A percentile compares a stretch with the other conserved stretches of the same genome.
Evolutionary conservation across 805 yeast species (phyloP).

Genomic region (Candida sithepensis): DNA sequence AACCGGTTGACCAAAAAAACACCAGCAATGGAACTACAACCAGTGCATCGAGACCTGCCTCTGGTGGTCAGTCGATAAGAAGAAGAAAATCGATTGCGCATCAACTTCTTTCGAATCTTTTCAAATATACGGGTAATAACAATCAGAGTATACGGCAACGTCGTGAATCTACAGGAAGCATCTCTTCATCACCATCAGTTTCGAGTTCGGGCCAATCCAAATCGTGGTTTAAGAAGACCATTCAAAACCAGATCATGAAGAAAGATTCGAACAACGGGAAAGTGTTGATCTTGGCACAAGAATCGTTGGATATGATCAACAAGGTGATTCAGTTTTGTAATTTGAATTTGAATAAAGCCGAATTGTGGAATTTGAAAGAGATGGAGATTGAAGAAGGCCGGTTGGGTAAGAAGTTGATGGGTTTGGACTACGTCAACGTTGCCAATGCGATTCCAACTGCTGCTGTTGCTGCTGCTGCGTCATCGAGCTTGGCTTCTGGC

Average conservation of each 20-base stretch:
- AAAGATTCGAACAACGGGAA: conserved; percentile 54
- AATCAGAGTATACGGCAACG: background rate
- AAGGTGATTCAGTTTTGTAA: conserved; percentile 82
- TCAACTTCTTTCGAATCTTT: conserved; percentile 26
- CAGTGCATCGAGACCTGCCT: conserved; percentile 2
- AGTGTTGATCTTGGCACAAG: conserved; percentile 79
- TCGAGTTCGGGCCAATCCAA: conserved; percentile 3
- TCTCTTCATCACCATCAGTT: background rate
- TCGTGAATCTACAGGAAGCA: background rate
- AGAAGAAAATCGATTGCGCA: conserved; percentile 21
- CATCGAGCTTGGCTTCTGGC: too few relatives aligned
- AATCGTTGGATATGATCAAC: conserved; percentile 81
- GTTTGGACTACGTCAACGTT: conserved; percentile 19
- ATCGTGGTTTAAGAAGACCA: conserved; percentile 27
- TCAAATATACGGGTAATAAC: conserved; percentile 21
- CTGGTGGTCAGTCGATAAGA: background rate
- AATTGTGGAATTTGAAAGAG: conserved; percentile 55
- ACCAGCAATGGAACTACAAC: conserved; percentile 10
- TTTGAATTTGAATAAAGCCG: conserved; percentile 81
- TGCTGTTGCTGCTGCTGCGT: too few relatives aligned
- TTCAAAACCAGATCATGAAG: conserved; percentile 24
- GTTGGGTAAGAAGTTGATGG: conserved; percentile 26
- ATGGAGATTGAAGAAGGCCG: conserved; percentile 27
- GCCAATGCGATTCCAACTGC: background rate
- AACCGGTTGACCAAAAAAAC: conserved; percentile 1